phyloP scores from a whole-genome alignment of 139 green algal genomes.

The Volvox africanus region DNA sequence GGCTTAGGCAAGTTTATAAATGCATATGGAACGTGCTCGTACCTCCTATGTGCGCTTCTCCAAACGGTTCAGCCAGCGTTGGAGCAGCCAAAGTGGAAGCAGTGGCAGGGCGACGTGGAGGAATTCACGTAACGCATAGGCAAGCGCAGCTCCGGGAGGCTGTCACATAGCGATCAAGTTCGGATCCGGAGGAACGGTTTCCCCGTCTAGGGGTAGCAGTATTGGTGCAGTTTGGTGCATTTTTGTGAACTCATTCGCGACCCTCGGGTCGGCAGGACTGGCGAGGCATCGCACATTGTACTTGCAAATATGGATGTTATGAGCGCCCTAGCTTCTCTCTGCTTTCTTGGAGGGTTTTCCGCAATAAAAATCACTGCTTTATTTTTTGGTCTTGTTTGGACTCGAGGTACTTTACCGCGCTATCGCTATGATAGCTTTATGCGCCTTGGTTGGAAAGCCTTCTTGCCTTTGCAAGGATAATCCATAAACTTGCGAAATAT shows the following conservation, averaged over 20 bases:
- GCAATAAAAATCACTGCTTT: too few species aligned
- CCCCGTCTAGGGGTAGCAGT: background rate
- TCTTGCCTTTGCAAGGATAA: too few species aligned
- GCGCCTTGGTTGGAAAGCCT: too few species aligned
- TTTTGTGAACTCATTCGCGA: background rate
- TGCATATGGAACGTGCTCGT: background rate
- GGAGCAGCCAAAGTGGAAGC: slow-evolving; percentile 34
- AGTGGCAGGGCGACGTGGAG: slow-evolving; percentile 42
- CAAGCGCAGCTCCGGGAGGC: background rate
- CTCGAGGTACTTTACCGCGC: too few species aligned
- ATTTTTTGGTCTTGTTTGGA: too few species aligned
- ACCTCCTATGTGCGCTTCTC: slow-evolving; percentile 27
- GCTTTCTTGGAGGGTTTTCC: too few species aligned
- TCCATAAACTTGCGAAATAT: too few species aligned
- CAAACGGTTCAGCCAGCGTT: slow-evolving; percentile 7
- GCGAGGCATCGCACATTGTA: background rate
- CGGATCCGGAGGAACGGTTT: slow-evolving; percentile 3
- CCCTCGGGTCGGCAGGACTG: slow-evolving; percentile 12
- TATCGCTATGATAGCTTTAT: too few species aligned
- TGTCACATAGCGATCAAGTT: background rate
- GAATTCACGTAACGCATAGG: slow-evolving; percentile 10
- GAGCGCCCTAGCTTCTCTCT: too few species aligned
- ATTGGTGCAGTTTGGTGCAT: background rate
- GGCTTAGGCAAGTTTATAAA: background rate
- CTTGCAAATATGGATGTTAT: too few species aligned